Conservation (phyloP, 768 basidiomycete species). For the Podaxis rugospora region DNA sequence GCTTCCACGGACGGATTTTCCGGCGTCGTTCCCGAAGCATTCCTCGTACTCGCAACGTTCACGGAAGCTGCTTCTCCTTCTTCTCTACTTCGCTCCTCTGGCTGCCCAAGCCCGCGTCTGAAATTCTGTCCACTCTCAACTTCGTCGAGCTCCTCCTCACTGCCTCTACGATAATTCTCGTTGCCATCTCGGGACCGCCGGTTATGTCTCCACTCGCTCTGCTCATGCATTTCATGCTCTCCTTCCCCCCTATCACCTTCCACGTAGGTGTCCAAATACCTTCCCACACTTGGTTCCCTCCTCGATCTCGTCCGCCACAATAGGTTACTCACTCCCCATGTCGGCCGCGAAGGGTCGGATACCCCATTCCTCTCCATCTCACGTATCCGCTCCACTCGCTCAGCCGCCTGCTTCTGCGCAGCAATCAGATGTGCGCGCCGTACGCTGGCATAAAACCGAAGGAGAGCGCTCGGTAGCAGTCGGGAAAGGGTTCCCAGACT, state of each 20-base stretch:
- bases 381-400: slow-evolving; percentile 63
- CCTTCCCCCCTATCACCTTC: slow-evolving; percentile 22
- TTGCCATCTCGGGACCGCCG: not conserved
- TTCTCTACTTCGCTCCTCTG: not conserved
- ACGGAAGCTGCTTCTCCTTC: not conserved
- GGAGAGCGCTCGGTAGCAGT: slow-evolving; percentile 36
- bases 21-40: slow-evolving; percentile 5
- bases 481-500: slow-evolving; percentile 28
- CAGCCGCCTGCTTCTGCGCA: slow-evolving; percentile 64
- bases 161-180: not conserved
- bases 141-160: slow-evolving; percentile 12
- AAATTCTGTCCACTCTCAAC: not conserved
- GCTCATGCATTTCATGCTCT: slow-evolving; percentile 17
- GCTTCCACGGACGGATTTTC: slow-evolving; percentile 10
- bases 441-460: slow-evolving; percentile 54
- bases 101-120: not conserved
- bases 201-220: not conserved
- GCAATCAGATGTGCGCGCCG: slow-evolving; percentile 71
- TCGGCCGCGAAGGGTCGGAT: slow-evolving; percentile 5
- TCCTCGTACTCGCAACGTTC: not conserved
- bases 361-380: slow-evolving; percentile 43
- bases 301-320: slow-evolving; percentile 13
- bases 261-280: not conserved
- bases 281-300: slow-evolving; percentile 14
- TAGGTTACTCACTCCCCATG: slow-evolving; percentile 13